These are phyloP conservation scores for Aspergillus terreus DNA, from an alignment of 2,329 filamentous ascomycete species.

Conservation along the genomic window DNA sequence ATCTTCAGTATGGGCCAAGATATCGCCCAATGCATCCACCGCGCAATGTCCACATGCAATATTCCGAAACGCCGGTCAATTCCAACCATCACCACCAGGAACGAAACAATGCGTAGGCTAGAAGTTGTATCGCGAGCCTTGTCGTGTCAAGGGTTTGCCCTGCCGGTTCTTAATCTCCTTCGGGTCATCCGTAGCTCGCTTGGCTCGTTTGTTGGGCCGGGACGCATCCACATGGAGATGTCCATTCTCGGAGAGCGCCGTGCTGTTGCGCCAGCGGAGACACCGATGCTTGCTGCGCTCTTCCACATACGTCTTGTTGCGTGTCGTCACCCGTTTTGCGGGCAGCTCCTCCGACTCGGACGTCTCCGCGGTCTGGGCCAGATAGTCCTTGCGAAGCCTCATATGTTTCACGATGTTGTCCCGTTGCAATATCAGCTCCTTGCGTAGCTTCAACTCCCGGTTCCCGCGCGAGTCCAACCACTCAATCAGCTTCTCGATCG, in stretches of 20 bases:
- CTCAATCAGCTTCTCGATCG: conserved; percentile 72
- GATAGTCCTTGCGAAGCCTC: conserved; percentile 72
- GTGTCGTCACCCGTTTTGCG: conserved; percentile 57
- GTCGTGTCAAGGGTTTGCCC: conserved; percentile 49
- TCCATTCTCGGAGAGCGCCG: conserved; percentile 55
- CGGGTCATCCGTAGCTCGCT: conserved; percentile 39
- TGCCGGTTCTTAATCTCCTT: conserved; percentile 44
- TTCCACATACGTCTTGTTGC: conserved; percentile 58
- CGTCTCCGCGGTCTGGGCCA: conserved; percentile 52
- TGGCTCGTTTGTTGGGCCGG: conserved; percentile 48
- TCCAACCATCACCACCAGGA: conserved; percentile 4
- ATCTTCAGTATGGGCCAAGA: background rate
- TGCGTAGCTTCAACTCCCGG: conserved; percentile 81
- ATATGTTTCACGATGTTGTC: conserved; percentile 76
- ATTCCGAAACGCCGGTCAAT: conserved; percentile 6
- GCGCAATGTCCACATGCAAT: conserved; percentile 2
- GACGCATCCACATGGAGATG: conserved; percentile 59
- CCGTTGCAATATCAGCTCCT: conserved; percentile 74
- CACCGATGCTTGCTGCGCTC: conserved; percentile 55
- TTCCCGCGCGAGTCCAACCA: conserved; percentile 87
- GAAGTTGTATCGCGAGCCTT: conserved; percentile 49
- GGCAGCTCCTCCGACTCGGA: conserved; percentile 45
- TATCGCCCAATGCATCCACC: background rate
- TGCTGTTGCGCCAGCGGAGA: conserved; percentile 63
- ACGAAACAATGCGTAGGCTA: conserved; percentile 14